Base-by-base conservation (phyloP, 2,329 filamentous ascomycete species). In the Ceratocystis huliohia region DNA sequence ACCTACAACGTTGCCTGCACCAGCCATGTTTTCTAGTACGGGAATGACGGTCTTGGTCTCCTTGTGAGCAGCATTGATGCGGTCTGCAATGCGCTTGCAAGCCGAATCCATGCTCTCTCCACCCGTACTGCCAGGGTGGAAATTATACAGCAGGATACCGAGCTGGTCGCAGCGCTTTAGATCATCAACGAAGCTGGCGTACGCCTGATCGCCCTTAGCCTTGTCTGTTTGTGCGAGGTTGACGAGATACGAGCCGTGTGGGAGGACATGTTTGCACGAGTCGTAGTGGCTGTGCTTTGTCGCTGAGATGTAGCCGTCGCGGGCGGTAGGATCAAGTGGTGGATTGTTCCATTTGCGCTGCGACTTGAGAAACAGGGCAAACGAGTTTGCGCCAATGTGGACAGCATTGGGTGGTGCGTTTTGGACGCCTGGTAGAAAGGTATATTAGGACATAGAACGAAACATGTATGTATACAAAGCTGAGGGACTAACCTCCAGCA, bases 271-370 rank as follows among this genome's bases (percentile, higher is more conserved):
- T 73, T 84, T 83, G 66, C 80, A 80, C 5, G 85, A 82, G 72
- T 89, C 85, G 75, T 93, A 96, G 63, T 78, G 78, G 74, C 93
- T 85, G 63, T 86, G 78, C 63, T 83, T 79, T 73, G 90, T 89
- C 41, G 84, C 78, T 56, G 81, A 80, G 66, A 82, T 82, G 77
- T 97, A 99, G 48, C 84, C 81, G 53, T 84, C 80, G 63, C 83
- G 81, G 65, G 87, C 83, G 30, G 88, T 85, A 48, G 84, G 76
- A 30, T 87, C 81, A 3, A 99, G 80, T 0, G 89, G 83, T 7
- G 92, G 90, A 72, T 88, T 95, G 33, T 84, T 81, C 94, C 94
- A 99, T 78, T 96, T 97, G 66, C 92, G 86, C 75, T 99, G 94
- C 0, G 90, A 96, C 74, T 97, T 97, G 71, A 99, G 82, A 77